Conservation (phyloP, 257 asterid species). For the Misopates orontium region DNA sequence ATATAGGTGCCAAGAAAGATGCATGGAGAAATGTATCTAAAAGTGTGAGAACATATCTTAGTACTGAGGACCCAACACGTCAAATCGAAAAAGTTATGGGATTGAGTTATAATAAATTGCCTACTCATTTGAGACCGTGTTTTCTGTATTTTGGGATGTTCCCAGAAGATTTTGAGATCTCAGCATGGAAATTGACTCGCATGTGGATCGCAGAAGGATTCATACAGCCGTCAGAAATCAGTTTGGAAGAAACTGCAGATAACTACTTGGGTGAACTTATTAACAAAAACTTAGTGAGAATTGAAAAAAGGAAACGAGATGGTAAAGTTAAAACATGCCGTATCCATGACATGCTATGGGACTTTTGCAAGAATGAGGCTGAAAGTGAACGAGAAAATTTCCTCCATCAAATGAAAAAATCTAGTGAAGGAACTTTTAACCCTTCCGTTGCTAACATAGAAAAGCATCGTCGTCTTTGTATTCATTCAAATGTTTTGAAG, state of each 20-base stretch:
- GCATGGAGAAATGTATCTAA: constrained; percentile 30
- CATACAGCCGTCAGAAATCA: neutral
- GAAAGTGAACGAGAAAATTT: constrained; percentile 10
- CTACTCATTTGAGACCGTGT: constrained; percentile 26
- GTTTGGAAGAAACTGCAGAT: constrained; percentile 27
- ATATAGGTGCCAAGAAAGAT: neutral
- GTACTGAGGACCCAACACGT: neutral
- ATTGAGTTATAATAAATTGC: constrained; percentile 34
- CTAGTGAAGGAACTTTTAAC: neutral
- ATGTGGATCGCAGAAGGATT: constrained; percentile 40
- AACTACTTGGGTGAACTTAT: constrained; percentile 21
- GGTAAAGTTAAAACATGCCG: constrained; percentile 28
- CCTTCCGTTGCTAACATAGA: neutral
- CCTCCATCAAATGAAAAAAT: constrained; percentile 22
- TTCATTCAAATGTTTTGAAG: constrained; percentile 10
- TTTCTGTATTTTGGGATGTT: constrained; percentile 36
- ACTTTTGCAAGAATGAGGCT: constrained; percentile 19
- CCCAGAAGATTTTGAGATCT: constrained; percentile 29
- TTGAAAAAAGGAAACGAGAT: neutral
- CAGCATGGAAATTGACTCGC: constrained; percentile 28
- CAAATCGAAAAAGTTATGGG: constrained; percentile 15
- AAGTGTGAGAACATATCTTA: constrained; percentile 6
- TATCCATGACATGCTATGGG: constrained; percentile 32
- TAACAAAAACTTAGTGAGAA: constrained; percentile 24
- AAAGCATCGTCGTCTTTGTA: constrained; percentile 21